Conservation (phyloP, 345 rosid species). For the Citrus medica region DNA sequence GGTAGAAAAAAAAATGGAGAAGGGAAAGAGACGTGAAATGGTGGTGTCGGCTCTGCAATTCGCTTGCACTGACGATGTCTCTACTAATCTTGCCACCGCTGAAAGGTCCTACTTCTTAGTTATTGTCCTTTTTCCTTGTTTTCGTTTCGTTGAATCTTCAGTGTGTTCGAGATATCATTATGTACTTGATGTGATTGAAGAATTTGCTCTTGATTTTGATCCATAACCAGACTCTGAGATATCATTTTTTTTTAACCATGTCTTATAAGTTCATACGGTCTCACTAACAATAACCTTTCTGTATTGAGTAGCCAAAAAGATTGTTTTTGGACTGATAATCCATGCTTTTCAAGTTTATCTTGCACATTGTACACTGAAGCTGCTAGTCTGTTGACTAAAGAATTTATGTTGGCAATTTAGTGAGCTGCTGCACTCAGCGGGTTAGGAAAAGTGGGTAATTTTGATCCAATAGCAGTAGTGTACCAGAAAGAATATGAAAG, state of each 20-base stretch:
- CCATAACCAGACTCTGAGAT: neutral
- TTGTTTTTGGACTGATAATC: neutral
- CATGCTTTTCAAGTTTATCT: neutral
- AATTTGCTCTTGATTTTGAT: neutral
- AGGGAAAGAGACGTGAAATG: conserved; percentile 38
- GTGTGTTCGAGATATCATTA: neutral
- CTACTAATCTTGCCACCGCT: conserved; percentile 67
- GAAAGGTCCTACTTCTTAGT: conserved; percentile 48
- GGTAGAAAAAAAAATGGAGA: conserved; percentile 20
- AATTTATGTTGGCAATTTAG: neutral
- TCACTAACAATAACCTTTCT: neutral
- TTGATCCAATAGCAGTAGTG: neutral
- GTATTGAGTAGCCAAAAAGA: neutral
- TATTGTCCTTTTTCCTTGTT: neutral
- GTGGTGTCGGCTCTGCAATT: conserved; percentile 76
- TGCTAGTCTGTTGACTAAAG: no score
- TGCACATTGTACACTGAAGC: neutral
- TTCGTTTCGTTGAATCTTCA: neutral
- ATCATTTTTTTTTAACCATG: neutral
- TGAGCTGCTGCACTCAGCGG: neutral
- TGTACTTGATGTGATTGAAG: neutral
- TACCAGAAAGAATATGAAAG: neutral
- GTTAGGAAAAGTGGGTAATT: neutral
- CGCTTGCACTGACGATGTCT: conserved; percentile 75
- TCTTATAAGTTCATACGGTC: neutral